Evolutionary conservation across 2,329 filamentous ascomycete genomes (phyloP), one percentile per base, ranked within the genome.

Genomic region (Didymella lethalis): DNA sequence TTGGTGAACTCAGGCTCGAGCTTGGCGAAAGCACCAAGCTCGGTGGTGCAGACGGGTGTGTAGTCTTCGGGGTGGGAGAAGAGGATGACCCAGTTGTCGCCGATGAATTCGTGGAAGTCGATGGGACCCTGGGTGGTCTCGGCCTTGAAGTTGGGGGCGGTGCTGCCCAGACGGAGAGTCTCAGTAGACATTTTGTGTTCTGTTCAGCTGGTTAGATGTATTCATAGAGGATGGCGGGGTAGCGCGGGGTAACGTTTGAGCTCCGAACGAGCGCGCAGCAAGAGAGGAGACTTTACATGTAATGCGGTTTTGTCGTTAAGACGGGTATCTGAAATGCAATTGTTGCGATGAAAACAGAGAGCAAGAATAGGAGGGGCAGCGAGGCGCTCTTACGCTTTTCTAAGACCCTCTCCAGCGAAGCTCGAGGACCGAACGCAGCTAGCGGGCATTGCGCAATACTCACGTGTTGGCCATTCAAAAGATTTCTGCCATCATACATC

Each of bases 91-190:
- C 88, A 90, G 68, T 83, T 86, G 80, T 89, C 82, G 70, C 86
- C 88, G 66, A 90, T 88, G 82, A 86, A 90, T 68, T 89, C 81
- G 80, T 90, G 88, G 83, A 90, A 90, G 78, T 89, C 83, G 75
- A 90, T 89, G 54, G 82, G 82, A 58, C 88, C 88, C 63, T 82
- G 75, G 64, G 88, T 90, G 68, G 88, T 89, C 71, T 88, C 84
- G 62, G 88, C 86, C 69, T 88, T 78, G 82, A 90, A 90, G 82
- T 90, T 86, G 68, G 88, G 88, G 71, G 88, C 88, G 72, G 80
- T 82, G 77, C 82, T 87, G 75, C 87, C 87, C 70, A 90, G 84
- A 73, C 87, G 87, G 76, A 90, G 84, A 71, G 80, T 78, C 61
- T 71, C 73, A 45, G 69, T 70, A 48, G 70, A 65, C 74, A 76